phyloP scores from a whole-genome alignment of 176 grass and related monocot genomes.

The Microstegium vimineum region DNA sequence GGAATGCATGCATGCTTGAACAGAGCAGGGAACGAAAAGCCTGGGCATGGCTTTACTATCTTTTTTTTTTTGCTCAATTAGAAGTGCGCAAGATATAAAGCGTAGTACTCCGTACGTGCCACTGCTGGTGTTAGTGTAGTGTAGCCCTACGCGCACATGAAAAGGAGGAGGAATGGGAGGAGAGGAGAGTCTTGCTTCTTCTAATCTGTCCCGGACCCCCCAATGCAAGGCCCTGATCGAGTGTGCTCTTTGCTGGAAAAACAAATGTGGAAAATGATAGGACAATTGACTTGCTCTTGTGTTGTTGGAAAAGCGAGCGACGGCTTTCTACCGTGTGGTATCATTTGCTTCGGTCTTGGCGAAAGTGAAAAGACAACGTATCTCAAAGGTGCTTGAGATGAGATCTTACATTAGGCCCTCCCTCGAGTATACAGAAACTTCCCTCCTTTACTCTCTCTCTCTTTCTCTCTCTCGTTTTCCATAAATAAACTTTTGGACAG shows the following conservation, averaged over 20 bases:
- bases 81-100: conserved; percentile 26
- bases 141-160: conserved; percentile 24
- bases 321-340: conserved; percentile 27
- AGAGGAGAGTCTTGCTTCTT: conserved; percentile 31
- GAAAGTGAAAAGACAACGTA: conserved; percentile 29
- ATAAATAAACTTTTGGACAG: not conserved
- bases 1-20: conserved; percentile 24
- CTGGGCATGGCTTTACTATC: conserved; percentile 6
- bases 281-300: conserved; percentile 43
- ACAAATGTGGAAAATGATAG: conserved; percentile 35
- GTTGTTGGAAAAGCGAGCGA: conserved; percentile 13
- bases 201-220: conserved; percentile 41
- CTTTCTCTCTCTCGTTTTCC: not conserved
- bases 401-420: conserved; percentile 16
- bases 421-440: conserved; percentile 39
- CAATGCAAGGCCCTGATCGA: conserved; percentile 13
- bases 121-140: not conserved
- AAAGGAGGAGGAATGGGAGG: not conserved
- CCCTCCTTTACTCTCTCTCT: not conserved
- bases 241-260: not conserved
- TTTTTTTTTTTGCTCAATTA: conserved; percentile 34
- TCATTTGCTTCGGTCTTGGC: conserved; percentile 38
- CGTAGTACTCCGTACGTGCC: too few species aligned
- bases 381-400: not conserved
- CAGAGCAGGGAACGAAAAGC: conserved; percentile 31